phyloP scores from a whole-genome alignment of 176 grass and related monocot genomes.

The Phoenix roebelenii region DNA sequence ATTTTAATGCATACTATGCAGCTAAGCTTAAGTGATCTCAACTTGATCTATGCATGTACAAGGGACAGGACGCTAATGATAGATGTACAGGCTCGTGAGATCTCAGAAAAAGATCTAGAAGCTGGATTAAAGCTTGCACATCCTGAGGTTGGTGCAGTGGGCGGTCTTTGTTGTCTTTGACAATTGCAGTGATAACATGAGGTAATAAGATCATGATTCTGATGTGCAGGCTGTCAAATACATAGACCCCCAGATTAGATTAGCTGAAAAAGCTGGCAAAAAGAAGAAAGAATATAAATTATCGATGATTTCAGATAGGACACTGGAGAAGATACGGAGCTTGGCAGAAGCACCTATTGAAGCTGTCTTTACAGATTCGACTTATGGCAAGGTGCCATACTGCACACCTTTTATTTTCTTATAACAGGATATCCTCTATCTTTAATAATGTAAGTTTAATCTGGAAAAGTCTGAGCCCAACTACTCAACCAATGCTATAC shows the following conservation, averaged over 20 bases:
- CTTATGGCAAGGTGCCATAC: constrained; percentile 72
- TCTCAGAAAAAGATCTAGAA: constrained; percentile 89
- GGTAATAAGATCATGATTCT: constrained; percentile 7
- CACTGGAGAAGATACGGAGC: constrained; percentile 78
- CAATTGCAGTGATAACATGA: not conserved
- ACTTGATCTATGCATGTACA: constrained; percentile 92
- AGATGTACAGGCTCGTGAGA: constrained; percentile 95
- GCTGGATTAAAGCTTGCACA: constrained; percentile 85
- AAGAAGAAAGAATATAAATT: constrained; percentile 82
- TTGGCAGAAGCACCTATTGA: constrained; percentile 82
- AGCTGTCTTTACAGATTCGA: constrained; percentile 89
- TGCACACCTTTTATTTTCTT: constrained; percentile 7
- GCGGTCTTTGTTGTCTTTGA: constrained; percentile 11
- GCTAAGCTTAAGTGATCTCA: constrained; percentile 92
- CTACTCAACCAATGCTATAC: constrained; percentile 1
- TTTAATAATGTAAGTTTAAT: too few relatives aligned
- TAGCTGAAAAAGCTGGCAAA: constrained; percentile 86
- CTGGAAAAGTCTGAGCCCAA: not conserved
- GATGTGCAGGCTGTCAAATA: constrained; percentile 71
- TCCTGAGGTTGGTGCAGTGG: constrained; percentile 47
- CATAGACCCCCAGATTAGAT: constrained; percentile 91
- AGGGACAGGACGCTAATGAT: constrained; percentile 95
- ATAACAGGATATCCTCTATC: too few relatives aligned
- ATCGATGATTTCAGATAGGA: constrained; percentile 80
- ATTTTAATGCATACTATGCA: constrained; percentile 24